phyloP scores from a whole-genome alignment of 2,329 filamentous ascomycete genomes.

The Kalaharituber pfeilii region DNA sequence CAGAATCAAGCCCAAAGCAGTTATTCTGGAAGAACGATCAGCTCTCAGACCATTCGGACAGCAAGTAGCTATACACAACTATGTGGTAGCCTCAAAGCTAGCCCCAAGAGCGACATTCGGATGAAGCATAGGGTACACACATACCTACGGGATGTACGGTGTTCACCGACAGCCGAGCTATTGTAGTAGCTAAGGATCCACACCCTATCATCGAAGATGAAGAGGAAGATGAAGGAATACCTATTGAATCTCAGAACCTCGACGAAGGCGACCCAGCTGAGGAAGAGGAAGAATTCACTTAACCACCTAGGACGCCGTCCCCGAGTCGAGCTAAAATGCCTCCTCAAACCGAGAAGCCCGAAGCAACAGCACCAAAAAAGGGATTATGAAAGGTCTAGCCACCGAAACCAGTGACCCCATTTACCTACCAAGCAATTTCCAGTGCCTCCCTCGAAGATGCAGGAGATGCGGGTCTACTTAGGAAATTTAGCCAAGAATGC shows the following conservation, averaged over 20 bases:
- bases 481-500: background rate
- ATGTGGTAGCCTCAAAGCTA: background rate
- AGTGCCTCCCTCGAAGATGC: background rate
- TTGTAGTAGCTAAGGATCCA: background rate
- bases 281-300: background rate
- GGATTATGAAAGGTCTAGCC: too few species aligned
- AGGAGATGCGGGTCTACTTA: background rate
- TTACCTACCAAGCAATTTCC: too few species aligned
- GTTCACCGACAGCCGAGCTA: background rate
- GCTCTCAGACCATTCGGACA: background rate
- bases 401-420: too few species aligned
- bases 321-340: too few species aligned
- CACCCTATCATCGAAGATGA: background rate
- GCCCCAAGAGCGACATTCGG: background rate
- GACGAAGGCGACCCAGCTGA: background rate
- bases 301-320: background rate
- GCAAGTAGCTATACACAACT: background rate
- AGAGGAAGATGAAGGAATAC: background rate
- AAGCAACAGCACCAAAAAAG: too few species aligned
- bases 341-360: too few species aligned
- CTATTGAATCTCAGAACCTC: background rate
- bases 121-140: background rate
- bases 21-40: background rate
- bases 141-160: background rate
- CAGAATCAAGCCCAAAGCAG: background rate